Evolutionary conservation across 306 rosid genomes (phyloP), one percentile per base, ranked within the genome.

Genomic region (Vicia sativa): DNA sequence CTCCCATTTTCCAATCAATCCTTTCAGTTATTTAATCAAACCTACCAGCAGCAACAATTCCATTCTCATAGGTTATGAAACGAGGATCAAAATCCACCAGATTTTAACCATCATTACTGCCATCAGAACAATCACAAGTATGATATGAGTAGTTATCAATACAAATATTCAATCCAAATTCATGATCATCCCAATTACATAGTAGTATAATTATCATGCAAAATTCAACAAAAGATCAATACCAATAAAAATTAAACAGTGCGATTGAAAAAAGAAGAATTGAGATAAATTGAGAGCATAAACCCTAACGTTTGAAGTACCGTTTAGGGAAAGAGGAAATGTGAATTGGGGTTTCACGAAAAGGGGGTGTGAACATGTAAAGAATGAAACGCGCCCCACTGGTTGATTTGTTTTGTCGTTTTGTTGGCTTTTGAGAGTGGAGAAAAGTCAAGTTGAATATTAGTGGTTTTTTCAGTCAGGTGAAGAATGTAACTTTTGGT

Each of bases 1-100:
- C 90, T 75, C 97, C 96, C 97, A 91, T 91, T 84, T 64, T 73
- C 42, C 66, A 67, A 69, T 72, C 79, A 58, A 58, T 65, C 28
- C 28, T 53, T 67, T 73, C 57, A 62, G 65, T 79, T 68, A 84
- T 77, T 72, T 49, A 67, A 68, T 65, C 64, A 73, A 83, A 74
- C 64, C 67, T 13, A 54, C 26, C 71, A 66, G 29, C 71, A 66
- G 29, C 60, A 48, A 81, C 5, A 15, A 44, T 68, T 48, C 74
- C 89, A 84, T 79, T 16, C 37, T 78, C 66, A n/a, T n/a, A n/a
- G n/a, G n/a, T n/a, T n/a, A 70, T 70, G 31, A 56, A 50, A 68
- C 31, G 37, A 71, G 70, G 57, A 57, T 68, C 74, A 69, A 53
- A 34, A 11, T 9, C 62, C 35, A 70, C 61, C 61, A 48, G 0